phyloP scores from a whole-genome alignment of 2,329 filamentous ascomycete species.

The Colletotrichum plurivorum region DNA sequence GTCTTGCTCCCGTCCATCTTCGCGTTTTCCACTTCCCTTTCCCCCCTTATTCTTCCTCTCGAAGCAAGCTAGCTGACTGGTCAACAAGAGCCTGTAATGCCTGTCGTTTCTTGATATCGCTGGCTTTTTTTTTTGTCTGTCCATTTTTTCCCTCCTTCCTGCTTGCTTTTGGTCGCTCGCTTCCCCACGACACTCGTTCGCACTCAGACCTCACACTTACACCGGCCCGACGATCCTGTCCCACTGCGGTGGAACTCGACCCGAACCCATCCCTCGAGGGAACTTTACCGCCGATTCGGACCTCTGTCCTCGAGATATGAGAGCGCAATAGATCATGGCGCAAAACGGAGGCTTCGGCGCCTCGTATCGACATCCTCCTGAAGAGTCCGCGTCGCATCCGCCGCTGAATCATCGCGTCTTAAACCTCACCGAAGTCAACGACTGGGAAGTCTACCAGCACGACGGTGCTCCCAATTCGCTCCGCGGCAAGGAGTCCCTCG shows the following conservation, averaged over 20 bases:
- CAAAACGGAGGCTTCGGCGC: conserved; percentile 42
- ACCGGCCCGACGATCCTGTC: conserved; percentile 7
- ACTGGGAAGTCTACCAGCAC: conserved; percentile 46
- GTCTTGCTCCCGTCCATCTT: conserved; percentile 3
- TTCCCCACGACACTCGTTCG: not conserved
- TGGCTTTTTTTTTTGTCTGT: not conserved
- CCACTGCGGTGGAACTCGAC: conserved; percentile 9
- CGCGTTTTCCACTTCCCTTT: conserved; percentile 13
- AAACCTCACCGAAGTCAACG: conserved; percentile 51
- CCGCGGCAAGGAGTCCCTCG: conserved; percentile 54
- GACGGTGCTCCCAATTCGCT: conserved; percentile 45
- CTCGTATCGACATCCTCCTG: conserved; percentile 45
- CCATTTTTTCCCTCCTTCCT: no score
- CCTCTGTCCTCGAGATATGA: conserved; percentile 33
- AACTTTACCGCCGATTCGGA: not conserved
- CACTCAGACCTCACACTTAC: conserved; percentile 8
- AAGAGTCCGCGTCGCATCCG: conserved; percentile 1
- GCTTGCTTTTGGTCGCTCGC: not conserved
- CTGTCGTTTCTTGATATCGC: conserved; percentile 15
- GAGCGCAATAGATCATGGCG: conserved; percentile 29
- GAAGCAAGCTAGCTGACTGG: conserved; percentile 7
- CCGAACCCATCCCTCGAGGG: not conserved
- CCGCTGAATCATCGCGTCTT: conserved; percentile 51
- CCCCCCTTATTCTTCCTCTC: conserved; percentile 1
- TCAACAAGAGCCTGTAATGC: conserved; percentile 21